phyloP scores from a whole-genome alignment of 192 early-diverging fungal species.

The Pilaira anomala region DNA sequence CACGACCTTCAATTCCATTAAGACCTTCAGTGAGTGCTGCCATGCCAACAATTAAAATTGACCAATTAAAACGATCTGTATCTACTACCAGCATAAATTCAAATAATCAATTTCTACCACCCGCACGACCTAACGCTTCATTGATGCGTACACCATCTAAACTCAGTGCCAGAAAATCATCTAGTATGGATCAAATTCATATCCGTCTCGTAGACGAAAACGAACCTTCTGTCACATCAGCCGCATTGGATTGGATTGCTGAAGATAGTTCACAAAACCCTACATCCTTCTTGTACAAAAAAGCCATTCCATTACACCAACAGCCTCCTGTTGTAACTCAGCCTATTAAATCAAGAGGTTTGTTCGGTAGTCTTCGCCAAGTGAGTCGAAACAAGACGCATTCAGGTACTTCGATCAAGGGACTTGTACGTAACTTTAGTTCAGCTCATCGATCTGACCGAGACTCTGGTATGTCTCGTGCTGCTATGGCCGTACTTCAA shows the following conservation, averaged over 20 bases:
- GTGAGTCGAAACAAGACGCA: slow-evolving; percentile 10
- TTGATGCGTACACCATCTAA: too few relatives aligned
- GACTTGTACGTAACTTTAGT: slow-evolving; percentile 14
- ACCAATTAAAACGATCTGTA: slow-evolving; percentile 6
- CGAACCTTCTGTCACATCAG: slow-evolving; percentile 1
- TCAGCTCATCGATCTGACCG: not conserved
- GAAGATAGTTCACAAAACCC: not conserved
- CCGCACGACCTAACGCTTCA: too few relatives aligned
- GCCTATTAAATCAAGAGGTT: slow-evolving; percentile 2
- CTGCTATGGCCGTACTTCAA: slow-evolving; percentile 22
- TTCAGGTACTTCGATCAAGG: not conserved
- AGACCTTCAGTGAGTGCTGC: not conserved
- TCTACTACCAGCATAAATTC: slow-evolving; percentile 1
- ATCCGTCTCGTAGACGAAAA: not conserved
- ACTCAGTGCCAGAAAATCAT: not conserved
- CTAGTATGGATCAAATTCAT: not conserved
- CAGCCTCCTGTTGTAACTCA: not conserved
- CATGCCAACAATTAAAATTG: too few relatives aligned
- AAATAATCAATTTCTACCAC: not conserved
- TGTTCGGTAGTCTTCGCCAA: slow-evolving; percentile 20
- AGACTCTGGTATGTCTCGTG: slow-evolving; percentile 13
- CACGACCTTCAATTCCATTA: not conserved
- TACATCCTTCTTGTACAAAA: not conserved
- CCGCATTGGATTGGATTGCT: slow-evolving; percentile 12
- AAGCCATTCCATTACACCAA: not conserved